Evolutionary conservation across 192 early-diverging fungal genomes (phyloP).

Genomic region (Coemansia sp.): DNA sequence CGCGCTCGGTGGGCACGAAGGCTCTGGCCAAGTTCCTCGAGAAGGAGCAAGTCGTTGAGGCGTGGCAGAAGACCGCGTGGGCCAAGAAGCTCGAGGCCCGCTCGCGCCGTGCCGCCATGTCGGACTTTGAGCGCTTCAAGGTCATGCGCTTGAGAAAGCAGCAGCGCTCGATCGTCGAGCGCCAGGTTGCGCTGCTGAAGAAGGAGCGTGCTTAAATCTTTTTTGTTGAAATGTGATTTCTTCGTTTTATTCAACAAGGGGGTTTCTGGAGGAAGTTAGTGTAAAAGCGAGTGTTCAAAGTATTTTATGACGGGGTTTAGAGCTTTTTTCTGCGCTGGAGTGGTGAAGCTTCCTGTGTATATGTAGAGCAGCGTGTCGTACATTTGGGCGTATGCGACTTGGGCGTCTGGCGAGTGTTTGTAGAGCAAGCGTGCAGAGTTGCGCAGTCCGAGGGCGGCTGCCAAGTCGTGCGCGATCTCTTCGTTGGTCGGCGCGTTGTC

Average conservation of each 20-base stretch:
- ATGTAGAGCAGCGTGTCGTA: conserved; percentile 40
- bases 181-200: conserved; percentile 45
- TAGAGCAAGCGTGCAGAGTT: conserved; percentile 42
- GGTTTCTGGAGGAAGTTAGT: neutral
- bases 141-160: conserved; percentile 89
- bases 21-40: conserved; percentile 79
- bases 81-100: conserved; percentile 94
- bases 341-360: conserved; percentile 34
- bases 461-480: conserved; percentile 40
- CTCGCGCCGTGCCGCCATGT: conserved; percentile 68
- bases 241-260: neutral
- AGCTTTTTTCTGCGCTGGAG: conserved; percentile 27
- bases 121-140: conserved; percentile 99
- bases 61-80: conserved; percentile 89
- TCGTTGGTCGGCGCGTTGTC: conserved; percentile 34
- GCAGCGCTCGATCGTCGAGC: conserved; percentile 53
- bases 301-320: conserved; percentile 37
- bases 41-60: conserved; percentile 76
- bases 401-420: conserved; percentile 46
- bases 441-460: conserved; percentile 26
- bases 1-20: conserved; percentile 75
- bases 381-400: conserved; percentile 35
- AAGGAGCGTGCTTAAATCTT: conserved; percentile 50
- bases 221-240: neutral
- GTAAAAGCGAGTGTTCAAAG: conserved; percentile 27